Conservation (phyloP, 2,329 filamentous ascomycete species). For the Penicillium thymicola region DNA sequence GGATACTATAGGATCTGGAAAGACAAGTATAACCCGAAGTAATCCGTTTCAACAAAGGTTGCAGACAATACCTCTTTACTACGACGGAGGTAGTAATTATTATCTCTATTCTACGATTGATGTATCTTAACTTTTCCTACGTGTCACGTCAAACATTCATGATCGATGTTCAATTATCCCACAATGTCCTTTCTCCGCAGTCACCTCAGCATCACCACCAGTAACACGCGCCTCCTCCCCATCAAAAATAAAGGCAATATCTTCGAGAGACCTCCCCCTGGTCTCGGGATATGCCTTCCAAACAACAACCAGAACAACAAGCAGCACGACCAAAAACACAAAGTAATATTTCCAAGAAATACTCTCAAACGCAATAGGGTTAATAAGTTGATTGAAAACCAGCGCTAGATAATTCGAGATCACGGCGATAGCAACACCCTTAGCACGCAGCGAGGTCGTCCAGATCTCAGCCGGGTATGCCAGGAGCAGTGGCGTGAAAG, state of each 20-base stretch:
- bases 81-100: not conserved
- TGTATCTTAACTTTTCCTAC: not conserved
- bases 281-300: constrained; percentile 7
- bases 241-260: constrained; percentile 1
- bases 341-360: constrained; percentile 7
- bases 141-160: not conserved
- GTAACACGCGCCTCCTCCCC: not conserved
- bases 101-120: not conserved
- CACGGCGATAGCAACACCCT: constrained; percentile 24
- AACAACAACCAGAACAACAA: not conserved
- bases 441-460: constrained; percentile 23
- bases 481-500: constrained; percentile 21
- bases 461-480: constrained; percentile 27
- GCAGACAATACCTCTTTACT: not conserved
- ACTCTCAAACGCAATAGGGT: constrained; percentile 2
- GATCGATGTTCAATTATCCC: not conserved
- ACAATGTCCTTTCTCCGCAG: not conserved
- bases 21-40: constrained; percentile 71
- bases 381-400: constrained; percentile 3
- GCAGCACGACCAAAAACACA: constrained; percentile 1
- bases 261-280: not conserved
- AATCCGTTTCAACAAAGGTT: not conserved
- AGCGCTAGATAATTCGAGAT: constrained; percentile 2
- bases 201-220: not conserved
- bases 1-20: constrained; percentile 82